Conservation (phyloP, 208 protist genomes). For the Trypanosoma scelopori region DNA sequence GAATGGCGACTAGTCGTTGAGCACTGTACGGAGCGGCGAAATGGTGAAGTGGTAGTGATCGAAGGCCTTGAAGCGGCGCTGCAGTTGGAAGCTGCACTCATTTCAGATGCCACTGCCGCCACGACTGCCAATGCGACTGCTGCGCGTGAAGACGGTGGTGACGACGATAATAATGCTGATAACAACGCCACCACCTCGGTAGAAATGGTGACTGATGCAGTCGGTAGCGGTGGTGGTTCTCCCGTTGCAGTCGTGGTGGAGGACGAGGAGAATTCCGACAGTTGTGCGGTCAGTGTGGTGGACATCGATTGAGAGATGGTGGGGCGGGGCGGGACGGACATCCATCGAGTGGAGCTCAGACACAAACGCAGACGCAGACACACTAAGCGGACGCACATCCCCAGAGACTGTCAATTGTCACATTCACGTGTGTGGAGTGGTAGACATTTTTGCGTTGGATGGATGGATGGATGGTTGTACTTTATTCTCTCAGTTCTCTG, state of each 20-base stretch:
- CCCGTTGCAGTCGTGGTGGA: not conserved
- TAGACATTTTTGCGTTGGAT: too few species aligned
- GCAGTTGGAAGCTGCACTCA: constrained; percentile 12
- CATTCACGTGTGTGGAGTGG: not conserved
- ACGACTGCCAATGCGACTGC: not conserved
- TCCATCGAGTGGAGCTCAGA: not conserved
- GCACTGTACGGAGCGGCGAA: constrained; percentile 18
- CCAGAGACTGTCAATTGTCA: too few species aligned
- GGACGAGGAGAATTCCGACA: constrained; percentile 4
- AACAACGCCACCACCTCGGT: not conserved
- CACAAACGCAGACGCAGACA: not conserved
- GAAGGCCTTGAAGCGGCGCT: constrained; percentile 35
- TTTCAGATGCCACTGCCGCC: not conserved
- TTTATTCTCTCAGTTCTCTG: not conserved
- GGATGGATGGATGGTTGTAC: too few species aligned
- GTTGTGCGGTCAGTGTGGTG: constrained; percentile 23
- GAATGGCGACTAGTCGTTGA: constrained; percentile 61
- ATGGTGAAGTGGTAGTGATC: constrained; percentile 16
- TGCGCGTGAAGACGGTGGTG: too few species aligned
- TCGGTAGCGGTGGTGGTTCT: constrained; percentile 16
- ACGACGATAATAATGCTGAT: too few species aligned
- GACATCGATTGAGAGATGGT: constrained; percentile 40
- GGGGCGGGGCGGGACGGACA: constrained; percentile 6
- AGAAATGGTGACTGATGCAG: constrained; percentile 2
- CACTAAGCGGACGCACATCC: not conserved